Percentiles rank a stretch among this genome's conserved stretches.
These are phyloP conservation scores for Mortierella claussenii DNA, from an alignment of 192 early-diverging fungal genomes.

Conservation along the genomic window DNA sequence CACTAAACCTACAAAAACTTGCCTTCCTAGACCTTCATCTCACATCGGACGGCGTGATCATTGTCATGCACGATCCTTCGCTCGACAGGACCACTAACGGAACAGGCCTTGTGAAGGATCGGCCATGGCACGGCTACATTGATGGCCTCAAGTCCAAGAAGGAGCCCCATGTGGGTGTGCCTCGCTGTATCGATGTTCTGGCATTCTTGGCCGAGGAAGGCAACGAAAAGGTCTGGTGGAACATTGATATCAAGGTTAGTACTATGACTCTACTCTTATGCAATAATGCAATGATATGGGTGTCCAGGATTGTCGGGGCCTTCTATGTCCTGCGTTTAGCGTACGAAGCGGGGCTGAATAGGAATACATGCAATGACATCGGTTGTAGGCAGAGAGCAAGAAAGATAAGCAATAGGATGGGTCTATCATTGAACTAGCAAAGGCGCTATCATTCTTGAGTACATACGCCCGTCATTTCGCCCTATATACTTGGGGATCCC, in stretches of 20 bases:
- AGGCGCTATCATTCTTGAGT: too few species aligned
- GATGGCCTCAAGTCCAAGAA: constrained; percentile 60
- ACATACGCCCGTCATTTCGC: too few species aligned
- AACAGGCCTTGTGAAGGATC: constrained; percentile 48
- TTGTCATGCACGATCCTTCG: constrained; percentile 65
- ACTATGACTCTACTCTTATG: too few species aligned
- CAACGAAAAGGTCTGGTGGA: constrained; percentile 58
- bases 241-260: constrained; percentile 66
- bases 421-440: too few species aligned
- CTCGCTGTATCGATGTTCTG: constrained; percentile 60
- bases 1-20: background rate
- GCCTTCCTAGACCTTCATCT: constrained; percentile 59
- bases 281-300: too few species aligned
- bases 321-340: too few species aligned
- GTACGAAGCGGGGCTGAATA: too few species aligned
- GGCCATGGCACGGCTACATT: constrained; percentile 61
- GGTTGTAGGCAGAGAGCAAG: too few species aligned
- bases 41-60: constrained; percentile 62
- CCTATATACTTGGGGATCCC: too few species aligned
- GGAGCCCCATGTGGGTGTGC: constrained; percentile 55
- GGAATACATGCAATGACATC: too few species aligned
- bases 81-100: constrained; percentile 64
- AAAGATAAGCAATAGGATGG: too few species aligned
- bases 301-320: too few species aligned
- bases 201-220: constrained; percentile 57